Percentiles rank a stretch among this genome's conserved stretches.
Conservation (phyloP, 495 filamentous ascomycete genomes). For the Aspergillus cristatus region DNA sequence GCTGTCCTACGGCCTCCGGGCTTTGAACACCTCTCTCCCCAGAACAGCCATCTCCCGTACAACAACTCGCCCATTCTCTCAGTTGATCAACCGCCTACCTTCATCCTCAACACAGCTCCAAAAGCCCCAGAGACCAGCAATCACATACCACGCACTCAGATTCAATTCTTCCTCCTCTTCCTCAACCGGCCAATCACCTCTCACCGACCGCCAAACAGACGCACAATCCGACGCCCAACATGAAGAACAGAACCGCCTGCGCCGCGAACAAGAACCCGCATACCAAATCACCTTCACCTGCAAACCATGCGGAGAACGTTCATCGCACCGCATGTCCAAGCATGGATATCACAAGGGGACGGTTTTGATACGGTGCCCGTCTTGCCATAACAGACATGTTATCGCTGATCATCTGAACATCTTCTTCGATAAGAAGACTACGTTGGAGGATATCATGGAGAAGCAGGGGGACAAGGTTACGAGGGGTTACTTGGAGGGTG, state of each 20-base stretch:
- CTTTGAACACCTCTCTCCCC: constrained; percentile 7
- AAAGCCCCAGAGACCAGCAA: background rate
- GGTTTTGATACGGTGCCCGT: constrained; percentile 77
- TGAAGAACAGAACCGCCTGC: constrained; percentile 21
- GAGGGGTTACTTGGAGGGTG: constrained; percentile 36
- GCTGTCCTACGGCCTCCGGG: constrained; percentile 10
- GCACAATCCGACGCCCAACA: constrained; percentile 21
- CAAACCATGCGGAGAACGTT: constrained; percentile 68
- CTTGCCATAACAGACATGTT: constrained; percentile 75
- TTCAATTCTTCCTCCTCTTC: constrained; percentile 25
- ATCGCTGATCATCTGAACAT: constrained; percentile 77
- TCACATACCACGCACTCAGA: constrained; percentile 10
- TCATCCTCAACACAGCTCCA: constrained; percentile 1
- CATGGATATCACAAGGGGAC: constrained; percentile 89
- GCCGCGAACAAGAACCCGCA: constrained; percentile 48
- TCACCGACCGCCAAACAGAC: constrained; percentile 19
- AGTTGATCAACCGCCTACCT: constrained; percentile 2
- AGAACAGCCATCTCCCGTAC: constrained; percentile 7
- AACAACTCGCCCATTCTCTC: constrained; percentile 12
- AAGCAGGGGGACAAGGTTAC: constrained; percentile 24
- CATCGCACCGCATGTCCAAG: constrained; percentile 71
- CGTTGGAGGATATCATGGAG: constrained; percentile 26
- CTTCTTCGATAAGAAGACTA: constrained; percentile 33
- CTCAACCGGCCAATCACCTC: constrained; percentile 11
- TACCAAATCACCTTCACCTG: constrained; percentile 91